A percentile compares a stretch with the other conserved stretches of the same genome.
phyloP scores from a whole-genome alignment of 208 protist species.

The Trypanosoma grayi region DNA sequence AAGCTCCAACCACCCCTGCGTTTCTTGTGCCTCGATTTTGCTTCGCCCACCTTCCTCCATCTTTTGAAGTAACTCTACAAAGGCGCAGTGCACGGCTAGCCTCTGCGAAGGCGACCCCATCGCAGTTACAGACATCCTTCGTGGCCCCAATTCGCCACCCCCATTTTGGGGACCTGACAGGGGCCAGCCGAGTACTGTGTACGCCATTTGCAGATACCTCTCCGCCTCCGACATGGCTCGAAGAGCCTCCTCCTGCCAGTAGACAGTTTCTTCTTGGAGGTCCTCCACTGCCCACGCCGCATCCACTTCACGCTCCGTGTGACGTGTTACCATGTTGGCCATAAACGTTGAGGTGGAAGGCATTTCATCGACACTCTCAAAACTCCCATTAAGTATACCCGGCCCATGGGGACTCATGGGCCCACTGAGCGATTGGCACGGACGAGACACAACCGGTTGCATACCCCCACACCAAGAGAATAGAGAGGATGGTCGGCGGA shows the following conservation, averaged over 20 bases:
- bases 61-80: slow-evolving; percentile 7
- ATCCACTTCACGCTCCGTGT: slow-evolving; percentile 9
- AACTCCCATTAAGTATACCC: slow-evolving; percentile 1
- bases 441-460: not conserved
- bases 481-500: slow-evolving; percentile 18
- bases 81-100: not conserved
- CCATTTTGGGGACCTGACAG: not conserved
- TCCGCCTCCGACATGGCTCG: slow-evolving; percentile 16
- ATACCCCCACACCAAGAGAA: slow-evolving; percentile 5
- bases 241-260: slow-evolving; percentile 25
- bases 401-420: not conserved
- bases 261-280: slow-evolving; percentile 16
- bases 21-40: slow-evolving; percentile 14
- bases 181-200: slow-evolving; percentile 1
- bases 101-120: not conserved
- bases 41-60: slow-evolving; percentile 16
- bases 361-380: slow-evolving; percentile 14
- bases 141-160: not conserved
- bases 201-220: slow-evolving; percentile 13
- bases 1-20: slow-evolving; percentile 10
- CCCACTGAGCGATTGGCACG: not conserved
- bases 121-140: not conserved
- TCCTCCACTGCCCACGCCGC: slow-evolving; percentile 10
- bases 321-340: not conserved
- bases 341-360: slow-evolving; percentile 5